Evolutionary conservation across 2,329 filamentous ascomycete genomes (phyloP).

Genomic region (Aspergillus alliaceus): DNA sequence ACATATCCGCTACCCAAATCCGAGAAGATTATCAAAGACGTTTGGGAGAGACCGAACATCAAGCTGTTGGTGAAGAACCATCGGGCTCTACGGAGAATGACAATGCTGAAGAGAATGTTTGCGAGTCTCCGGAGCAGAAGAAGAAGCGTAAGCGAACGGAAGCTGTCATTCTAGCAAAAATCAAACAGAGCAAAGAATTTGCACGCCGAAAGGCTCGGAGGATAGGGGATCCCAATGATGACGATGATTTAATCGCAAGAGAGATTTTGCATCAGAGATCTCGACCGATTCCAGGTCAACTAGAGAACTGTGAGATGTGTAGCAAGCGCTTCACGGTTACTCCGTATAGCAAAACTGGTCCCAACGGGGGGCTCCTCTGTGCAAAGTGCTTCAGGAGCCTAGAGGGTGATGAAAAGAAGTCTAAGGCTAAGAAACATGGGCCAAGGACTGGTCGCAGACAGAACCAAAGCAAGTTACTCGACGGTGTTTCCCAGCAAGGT

Average conservation of each 20-base stretch:
- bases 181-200: conserved; percentile 54
- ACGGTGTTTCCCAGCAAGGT: conserved; percentile 59
- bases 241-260: conserved; percentile 48
- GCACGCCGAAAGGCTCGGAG: conserved; percentile 44
- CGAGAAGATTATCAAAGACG: conserved; percentile 59
- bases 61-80: conserved; percentile 26
- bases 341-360: conserved; percentile 78
- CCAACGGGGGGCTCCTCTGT: conserved; percentile 84
- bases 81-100: conserved; percentile 33
- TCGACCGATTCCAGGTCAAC: conserved; percentile 72
- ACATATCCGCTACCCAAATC: conserved; percentile 65
- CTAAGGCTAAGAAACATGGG: conserved; percentile 55
- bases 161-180: conserved; percentile 44
- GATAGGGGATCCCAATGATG: conserved; percentile 44
- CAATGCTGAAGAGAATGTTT: conserved; percentile 35
- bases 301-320: conserved; percentile 84
- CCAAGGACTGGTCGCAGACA: conserved; percentile 67
- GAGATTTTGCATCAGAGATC: conserved; percentile 59
- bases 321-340: conserved; percentile 90
- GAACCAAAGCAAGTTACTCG: conserved; percentile 78
- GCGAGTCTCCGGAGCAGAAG: conserved; percentile 45
- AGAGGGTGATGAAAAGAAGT: conserved; percentile 62
- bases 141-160: conserved; percentile 60
- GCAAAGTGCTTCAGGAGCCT: conserved; percentile 75
- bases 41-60: conserved; percentile 48